Conservation (phyloP, 208 protist species). For the Acanthamoeba quina region DNA sequence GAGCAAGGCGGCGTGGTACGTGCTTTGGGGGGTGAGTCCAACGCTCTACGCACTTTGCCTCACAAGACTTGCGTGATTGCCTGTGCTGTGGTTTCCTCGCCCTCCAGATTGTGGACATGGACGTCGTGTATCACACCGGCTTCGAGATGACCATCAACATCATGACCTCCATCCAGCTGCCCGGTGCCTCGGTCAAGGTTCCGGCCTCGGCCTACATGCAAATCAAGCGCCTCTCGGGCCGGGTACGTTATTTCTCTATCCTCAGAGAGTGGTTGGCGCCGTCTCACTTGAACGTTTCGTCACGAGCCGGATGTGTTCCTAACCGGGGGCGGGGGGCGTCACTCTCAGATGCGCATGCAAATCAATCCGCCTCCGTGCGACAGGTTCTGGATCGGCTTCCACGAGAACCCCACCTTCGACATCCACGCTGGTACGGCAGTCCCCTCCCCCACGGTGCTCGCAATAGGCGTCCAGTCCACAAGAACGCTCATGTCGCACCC, state of each 20-base stretch:
- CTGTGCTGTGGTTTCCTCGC: background rate
- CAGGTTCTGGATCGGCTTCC: constrained; percentile 66
- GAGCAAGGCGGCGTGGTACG: constrained; percentile 48
- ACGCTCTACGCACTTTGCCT: too few species aligned
- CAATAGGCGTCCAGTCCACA: background rate
- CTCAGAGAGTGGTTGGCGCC: background rate
- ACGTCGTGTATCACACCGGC: constrained; percentile 46
- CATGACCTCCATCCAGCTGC: constrained; percentile 54
- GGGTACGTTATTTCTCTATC: background rate
- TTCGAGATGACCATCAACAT: constrained; percentile 62
- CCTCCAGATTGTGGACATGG: constrained; percentile 55
- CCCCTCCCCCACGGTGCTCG: background rate
- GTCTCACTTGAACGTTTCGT: background rate
- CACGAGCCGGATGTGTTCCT: too few species aligned
- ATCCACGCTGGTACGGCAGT: constrained; percentile 14
- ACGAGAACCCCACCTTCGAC: constrained; percentile 41
- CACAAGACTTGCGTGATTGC: too few species aligned
- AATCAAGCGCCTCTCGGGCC: constrained; percentile 38
- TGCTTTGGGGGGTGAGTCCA: too few species aligned
- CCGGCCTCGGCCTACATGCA: constrained; percentile 48
- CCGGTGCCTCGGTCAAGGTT: constrained; percentile 48
- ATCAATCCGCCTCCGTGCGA: constrained; percentile 62
- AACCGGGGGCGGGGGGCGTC: too few species aligned
- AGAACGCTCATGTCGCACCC: background rate
- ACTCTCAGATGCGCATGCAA: constrained; percentile 31